A percentile compares a stretch with the other conserved stretches of the same genome.
phyloP scores from a whole-genome alignment of 2,329 filamentous ascomycete species.

The Fusarium clavum region DNA sequence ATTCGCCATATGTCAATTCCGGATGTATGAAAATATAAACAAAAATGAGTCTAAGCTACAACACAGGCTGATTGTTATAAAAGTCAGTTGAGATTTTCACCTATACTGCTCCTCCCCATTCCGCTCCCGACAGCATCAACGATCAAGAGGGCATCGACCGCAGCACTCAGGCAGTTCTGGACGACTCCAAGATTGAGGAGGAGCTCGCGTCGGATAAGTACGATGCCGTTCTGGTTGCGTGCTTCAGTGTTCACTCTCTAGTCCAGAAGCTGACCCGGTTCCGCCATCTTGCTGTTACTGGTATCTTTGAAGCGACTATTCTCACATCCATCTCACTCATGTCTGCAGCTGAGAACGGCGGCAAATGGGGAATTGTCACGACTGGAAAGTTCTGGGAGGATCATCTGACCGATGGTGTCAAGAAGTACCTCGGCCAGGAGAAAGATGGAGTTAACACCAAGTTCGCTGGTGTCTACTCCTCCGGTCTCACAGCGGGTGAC shows the following conservation, averaged over 20 bases:
- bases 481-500: slow-evolving; percentile 82
- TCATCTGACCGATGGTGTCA: slow-evolving; percentile 75
- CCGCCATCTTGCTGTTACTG: slow-evolving; percentile 55
- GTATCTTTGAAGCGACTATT: slow-evolving; percentile 90
- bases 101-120: slow-evolving; percentile 71
- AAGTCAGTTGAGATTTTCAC: slow-evolving; percentile 65
- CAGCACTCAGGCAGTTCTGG: slow-evolving; percentile 72
- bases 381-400: slow-evolving; percentile 87
- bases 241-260: slow-evolving; percentile 87
- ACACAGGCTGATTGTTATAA: slow-evolving; percentile 30
- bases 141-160: slow-evolving; percentile 73
- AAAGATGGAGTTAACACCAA: slow-evolving; percentile 53
- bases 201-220: slow-evolving; percentile 58
- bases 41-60: neutral
- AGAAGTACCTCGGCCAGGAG: slow-evolving; percentile 68
- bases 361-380: slow-evolving; percentile 86
- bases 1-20: slow-evolving; percentile 56
- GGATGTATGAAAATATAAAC: slow-evolving; percentile 36
- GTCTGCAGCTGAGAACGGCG: slow-evolving; percentile 36
- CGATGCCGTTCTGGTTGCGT: slow-evolving; percentile 87
- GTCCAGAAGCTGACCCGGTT: slow-evolving; percentile 67
- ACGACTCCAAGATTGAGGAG: slow-evolving; percentile 58
- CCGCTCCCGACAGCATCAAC: slow-evolving; percentile 81
- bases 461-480: slow-evolving; percentile 86
- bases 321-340: slow-evolving; percentile 68